Evolutionary conservation across 805 yeast species (phyloP), one percentile per base, ranked within the genome.

Genomic region (Metschnikowia sp.): DNA sequence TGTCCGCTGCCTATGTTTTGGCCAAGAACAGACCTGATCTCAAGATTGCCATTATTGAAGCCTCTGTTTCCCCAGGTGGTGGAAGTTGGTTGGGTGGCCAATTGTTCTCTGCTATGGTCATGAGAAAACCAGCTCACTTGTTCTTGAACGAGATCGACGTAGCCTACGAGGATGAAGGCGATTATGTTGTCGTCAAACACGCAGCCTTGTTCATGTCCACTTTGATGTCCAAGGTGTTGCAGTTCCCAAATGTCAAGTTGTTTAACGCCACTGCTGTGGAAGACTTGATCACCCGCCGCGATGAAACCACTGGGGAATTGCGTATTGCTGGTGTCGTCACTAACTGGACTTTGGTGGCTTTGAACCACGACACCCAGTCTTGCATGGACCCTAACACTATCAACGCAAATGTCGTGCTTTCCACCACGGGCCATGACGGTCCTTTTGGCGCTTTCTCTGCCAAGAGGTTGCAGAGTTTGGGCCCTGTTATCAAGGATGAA

Each of bases 311-410:
- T 40, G 86, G 86, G 42, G 77, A 78, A 50, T 68, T 84, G 44
- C 75, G 84, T 56, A 78, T 84, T 50, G 88, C 88, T 22, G 92
- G 92, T 64, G 91, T 84, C 34, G 91, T 85, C 38, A 84, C 89
- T 59, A 85, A 85, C 76, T 85, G 91, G 91, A 85, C 91, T 37
- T 72, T 85, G 58, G 91, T 85, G 22, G 72, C 89, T 4, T 75
- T 82, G 77, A 83, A 84, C 65, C 91, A 85, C 60, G 86, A 82
- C 62, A 79, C 80, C 47, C 91, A 85, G 65, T 80, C 86, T 11
- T 85, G 91, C 64, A 85, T 85, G 90, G 91, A 84, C 62, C 90
- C 91, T 42, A 84, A 84, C 70, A 84, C 88, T 51, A 82, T 85
- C 72, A 85, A 84, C 59, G 72, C 75, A 51, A 63, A 72, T 61